Evolutionary conservation across 768 basidiomycete genomes (phyloP).

Genomic region (Glaciozyma martinii): DNA sequence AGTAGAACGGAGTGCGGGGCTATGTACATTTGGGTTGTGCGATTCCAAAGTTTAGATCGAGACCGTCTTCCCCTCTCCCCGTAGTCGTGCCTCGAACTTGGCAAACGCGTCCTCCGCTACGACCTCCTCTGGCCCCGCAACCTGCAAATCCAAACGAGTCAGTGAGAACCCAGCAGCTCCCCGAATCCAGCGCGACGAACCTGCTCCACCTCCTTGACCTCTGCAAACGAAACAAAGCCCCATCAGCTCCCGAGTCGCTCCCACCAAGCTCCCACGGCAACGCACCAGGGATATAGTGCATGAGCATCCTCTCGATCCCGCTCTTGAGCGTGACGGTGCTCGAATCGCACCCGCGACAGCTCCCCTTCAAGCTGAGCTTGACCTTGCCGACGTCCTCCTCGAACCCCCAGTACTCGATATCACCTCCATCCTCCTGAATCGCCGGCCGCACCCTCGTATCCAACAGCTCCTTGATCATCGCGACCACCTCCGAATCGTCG

Average conservation of each 20-base stretch:
- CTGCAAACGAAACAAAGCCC: constrained; percentile 38
- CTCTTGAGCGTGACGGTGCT: constrained; percentile 91
- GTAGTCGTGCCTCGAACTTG: constrained; percentile 49
- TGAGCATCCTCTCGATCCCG: constrained; percentile 96
- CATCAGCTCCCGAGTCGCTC: neutral
- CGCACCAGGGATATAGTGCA: constrained; percentile 83
- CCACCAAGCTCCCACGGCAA: constrained; percentile 1
- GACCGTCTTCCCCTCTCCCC: constrained; percentile 33
- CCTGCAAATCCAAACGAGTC: constrained; percentile 44
- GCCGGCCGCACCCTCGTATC: constrained; percentile 92
- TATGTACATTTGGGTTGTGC: neutral
- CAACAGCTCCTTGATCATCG: constrained; percentile 96
- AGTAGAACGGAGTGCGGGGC: neutral
- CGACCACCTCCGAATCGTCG: constrained; percentile 89
- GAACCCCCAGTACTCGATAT: constrained; percentile 92
- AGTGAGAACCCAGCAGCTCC: constrained; percentile 1
- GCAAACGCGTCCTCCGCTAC: constrained; percentile 79
- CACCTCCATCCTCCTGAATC: constrained; percentile 98
- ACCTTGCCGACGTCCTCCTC: constrained; percentile 69
- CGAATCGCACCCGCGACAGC: constrained; percentile 88
- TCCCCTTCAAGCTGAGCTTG: constrained; percentile 85
- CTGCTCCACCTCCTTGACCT: constrained; percentile 86
- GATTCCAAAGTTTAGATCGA: constrained; percentile 11
- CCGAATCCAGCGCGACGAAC: constrained; percentile 41
- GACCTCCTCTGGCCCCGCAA: constrained; percentile 80